These are phyloP conservation scores for Coix lacrymajobi DNA, from an alignment of 176 grass and related monocot species.

Conservation along the genomic window DNA sequence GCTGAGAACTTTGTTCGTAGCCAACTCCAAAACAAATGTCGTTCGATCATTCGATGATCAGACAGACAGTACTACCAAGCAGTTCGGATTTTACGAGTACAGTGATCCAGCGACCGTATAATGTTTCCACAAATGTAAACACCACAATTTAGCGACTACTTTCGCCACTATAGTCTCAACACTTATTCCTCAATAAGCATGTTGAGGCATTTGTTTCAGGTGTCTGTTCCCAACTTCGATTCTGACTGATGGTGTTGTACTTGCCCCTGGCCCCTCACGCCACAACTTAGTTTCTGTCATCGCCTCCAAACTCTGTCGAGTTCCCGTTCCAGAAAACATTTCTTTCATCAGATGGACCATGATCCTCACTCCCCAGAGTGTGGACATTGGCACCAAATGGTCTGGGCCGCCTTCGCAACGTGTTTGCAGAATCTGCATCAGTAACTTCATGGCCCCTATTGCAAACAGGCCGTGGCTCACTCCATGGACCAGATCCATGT, in stretches of 20 bases:
- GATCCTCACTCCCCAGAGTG: constrained; percentile 50
- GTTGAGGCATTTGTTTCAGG: not conserved
- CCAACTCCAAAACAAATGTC: not conserved
- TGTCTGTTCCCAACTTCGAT: not conserved
- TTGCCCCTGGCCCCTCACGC: not conserved
- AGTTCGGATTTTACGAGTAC: not conserved
- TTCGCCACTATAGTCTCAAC: not conserved
- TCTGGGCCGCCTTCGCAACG: constrained; percentile 26
- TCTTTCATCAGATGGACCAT: constrained; percentile 42
- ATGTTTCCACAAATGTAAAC: not conserved
- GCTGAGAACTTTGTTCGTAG: not conserved
- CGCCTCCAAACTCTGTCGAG: constrained; percentile 89
- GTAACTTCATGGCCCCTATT: constrained; percentile 23
- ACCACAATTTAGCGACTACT: not conserved
- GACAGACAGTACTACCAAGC: not conserved
- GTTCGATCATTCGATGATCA: too few relatives aligned
- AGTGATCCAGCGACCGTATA: not conserved
- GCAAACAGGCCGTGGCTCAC: not conserved
- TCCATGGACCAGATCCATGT: constrained; percentile 14
- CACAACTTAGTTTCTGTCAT: constrained; percentile 56
- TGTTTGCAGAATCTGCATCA: constrained; percentile 15
- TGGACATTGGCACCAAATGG: constrained; percentile 84
- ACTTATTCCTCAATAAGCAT: not conserved
- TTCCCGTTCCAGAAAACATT: constrained; percentile 99
- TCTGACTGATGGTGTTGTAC: not conserved